Conservation (phyloP, 192 early-diverging fungal species). For the Irineochytrium annulatum region DNA sequence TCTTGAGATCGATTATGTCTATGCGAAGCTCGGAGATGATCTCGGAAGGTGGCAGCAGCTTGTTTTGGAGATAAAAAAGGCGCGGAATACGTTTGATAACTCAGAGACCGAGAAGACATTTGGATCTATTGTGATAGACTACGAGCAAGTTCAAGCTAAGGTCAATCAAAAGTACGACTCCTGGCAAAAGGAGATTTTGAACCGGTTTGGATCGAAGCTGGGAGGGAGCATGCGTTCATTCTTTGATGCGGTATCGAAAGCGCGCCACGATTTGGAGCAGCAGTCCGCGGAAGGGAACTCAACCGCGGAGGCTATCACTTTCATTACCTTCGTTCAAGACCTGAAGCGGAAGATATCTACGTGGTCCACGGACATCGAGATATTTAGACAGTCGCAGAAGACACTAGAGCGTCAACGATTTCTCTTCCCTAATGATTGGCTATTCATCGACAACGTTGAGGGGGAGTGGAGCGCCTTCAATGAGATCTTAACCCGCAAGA, state of each 20-base stretch:
- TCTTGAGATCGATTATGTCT: conserved; percentile 81
- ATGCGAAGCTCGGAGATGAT: conserved; percentile 79
- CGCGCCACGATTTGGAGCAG: conserved; percentile 82
- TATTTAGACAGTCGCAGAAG: conserved; percentile 88
- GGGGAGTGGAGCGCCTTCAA: conserved; percentile 98
- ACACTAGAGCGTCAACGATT: conserved; percentile 89
- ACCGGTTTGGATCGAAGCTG: conserved; percentile 81
- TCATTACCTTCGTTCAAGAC: conserved; percentile 95
- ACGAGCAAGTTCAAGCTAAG: conserved; percentile 97
- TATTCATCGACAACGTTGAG: conserved; percentile 91
- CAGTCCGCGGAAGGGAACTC: conserved; percentile 77
- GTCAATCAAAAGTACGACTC: conserved; percentile 96
- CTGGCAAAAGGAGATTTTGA: conserved; percentile 96
- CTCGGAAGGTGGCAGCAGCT: conserved; percentile 89
- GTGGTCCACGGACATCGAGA: conserved; percentile 80
- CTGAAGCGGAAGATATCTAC: conserved; percentile 74
- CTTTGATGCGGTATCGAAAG: conserved; percentile 67
- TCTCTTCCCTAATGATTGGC: conserved; percentile 93
- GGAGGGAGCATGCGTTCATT: conserved; percentile 78
- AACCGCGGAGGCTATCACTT: conserved; percentile 86
- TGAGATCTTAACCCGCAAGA: conserved; percentile 88
- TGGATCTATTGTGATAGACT: conserved; percentile 85
- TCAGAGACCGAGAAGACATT: conserved; percentile 85
- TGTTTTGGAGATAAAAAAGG: conserved; percentile 89
- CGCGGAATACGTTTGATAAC: conserved; percentile 94